phyloP scores from a whole-genome alignment of 1,284 basidiomycete species.

The Trametes pubescens region DNA sequence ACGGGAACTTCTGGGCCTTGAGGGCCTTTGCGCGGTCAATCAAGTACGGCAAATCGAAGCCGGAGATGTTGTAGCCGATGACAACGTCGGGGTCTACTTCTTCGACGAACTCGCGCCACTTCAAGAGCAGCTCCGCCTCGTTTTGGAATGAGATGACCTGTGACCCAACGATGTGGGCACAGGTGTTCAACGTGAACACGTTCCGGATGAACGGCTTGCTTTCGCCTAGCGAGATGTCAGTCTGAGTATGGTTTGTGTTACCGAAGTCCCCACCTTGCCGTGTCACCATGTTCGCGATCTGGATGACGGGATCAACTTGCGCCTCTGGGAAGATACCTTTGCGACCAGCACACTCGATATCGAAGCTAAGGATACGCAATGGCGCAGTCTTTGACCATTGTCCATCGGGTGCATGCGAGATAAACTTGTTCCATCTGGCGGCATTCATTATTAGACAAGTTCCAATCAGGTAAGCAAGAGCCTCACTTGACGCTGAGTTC shows the following conservation, averaged over 20 bases:
- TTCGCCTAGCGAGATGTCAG: conserved; percentile 69
- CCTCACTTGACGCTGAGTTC: conserved; percentile 79
- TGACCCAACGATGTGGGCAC: conserved; percentile 93
- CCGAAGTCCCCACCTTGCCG: conserved; percentile 72
- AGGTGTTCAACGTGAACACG: conserved; percentile 94
- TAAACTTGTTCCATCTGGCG: conserved; percentile 81
- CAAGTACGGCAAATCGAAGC: conserved; percentile 95
- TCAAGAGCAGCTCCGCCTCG: conserved; percentile 76
- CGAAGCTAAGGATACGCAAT: conserved; percentile 91
- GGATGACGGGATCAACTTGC: conserved; percentile 90
- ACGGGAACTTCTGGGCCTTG: conserved; percentile 77
- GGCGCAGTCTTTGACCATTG: conserved; percentile 92
- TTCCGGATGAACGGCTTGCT: conserved; percentile 92
- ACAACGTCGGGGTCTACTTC: conserved; percentile 92
- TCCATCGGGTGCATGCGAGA: conserved; percentile 90
- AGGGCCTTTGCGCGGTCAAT: conserved; percentile 88
- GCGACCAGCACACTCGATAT: conserved; percentile 96
- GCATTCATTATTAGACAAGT: not conserved
- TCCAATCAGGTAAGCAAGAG: not conserved
- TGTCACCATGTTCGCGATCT: conserved; percentile 98
- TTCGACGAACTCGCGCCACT: conserved; percentile 88
- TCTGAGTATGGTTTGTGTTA: conserved; percentile 4
- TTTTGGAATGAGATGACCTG: conserved; percentile 89
- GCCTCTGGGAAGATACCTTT: conserved; percentile 97
- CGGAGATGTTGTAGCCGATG: conserved; percentile 92